Evolutionary conservation across 441 rosid species (phyloP), one percentile per base, ranked within the genome.

Genomic region (Corymbia citriodora): DNA sequence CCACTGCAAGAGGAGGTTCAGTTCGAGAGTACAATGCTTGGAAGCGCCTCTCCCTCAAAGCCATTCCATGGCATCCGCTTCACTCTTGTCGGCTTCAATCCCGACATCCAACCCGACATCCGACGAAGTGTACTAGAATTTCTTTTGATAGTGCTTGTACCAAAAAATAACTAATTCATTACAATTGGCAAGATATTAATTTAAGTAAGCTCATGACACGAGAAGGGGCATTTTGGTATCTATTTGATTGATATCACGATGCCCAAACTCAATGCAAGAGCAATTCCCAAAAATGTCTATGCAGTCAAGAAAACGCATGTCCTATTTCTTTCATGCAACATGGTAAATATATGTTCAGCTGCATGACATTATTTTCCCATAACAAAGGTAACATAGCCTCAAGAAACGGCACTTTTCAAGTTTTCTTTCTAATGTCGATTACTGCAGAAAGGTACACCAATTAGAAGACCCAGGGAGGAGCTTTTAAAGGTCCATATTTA

Each of bases 31-130:
- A 53, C 90, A 59, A 94, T 93, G 95, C 54, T 89, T 91, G 95
- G 94, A n/a, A 87, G 90, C 18, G 79, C 88, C 55, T 82, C 91
- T 83, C 91, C 94, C 31, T 91, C 96, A 55, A 94, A 91, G 87
- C 87, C 95, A 88, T 97, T 97, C 92, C 85, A 91, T n/a, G 97
- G 96, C 90, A 94, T 98, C 88, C 94, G 94, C 89, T 97, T 98
- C 93, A 91, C 93, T 70, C 97, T 97, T 86, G 90, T 90, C 68
- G 98, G 99, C 61, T 96, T 98, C 94, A 96, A 95, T 86, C 89
- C 95, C 89, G 17, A 90, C 90, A 79, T 59, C 55, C 0, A 0
- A 57, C 89, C 95, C 89, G 17, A 90, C 90, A 79, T 59, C 55
- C 0, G 1, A 57, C 0, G 29, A 57, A 57, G 23, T 13, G 29